Conservation (phyloP, 805 yeast genomes). For the Starmerella etchellsii region DNA sequence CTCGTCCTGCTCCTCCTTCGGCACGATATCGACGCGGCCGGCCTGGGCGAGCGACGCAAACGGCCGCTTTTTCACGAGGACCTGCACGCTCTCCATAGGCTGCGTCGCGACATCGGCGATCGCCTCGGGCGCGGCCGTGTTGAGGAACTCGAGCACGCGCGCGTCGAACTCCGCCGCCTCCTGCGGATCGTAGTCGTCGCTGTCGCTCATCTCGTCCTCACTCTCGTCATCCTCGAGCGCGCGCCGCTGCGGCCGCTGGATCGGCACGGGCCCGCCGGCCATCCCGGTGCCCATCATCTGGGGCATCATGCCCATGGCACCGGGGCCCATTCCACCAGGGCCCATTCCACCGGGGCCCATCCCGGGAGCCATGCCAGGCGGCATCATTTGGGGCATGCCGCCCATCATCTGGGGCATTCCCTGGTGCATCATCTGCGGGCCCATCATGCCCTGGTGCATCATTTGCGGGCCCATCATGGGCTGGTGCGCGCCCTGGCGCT, state of each 20-base stretch:
- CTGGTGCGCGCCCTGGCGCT: conserved; percentile 4
- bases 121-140: conserved; percentile 62
- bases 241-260: neutral
- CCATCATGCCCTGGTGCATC: conserved; percentile 1
- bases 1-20: neutral
- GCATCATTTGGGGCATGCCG: neutral
- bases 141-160: conserved; percentile 62
- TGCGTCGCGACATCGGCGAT: conserved; percentile 69
- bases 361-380: neutral
- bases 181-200: conserved; percentile 26
- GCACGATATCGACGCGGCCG: conserved; percentile 34
- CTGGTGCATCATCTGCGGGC: neutral
- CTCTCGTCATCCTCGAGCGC: conserved; percentile 30
- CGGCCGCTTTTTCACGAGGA: conserved; percentile 59
- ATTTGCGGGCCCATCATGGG: neutral
- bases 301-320: neutral
- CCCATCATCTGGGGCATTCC: conserved; percentile 1
- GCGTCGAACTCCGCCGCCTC: conserved; percentile 38
- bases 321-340: neutral
- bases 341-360: neutral
- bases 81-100: conserved; percentile 49
- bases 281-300: neutral
- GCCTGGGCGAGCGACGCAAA: conserved; percentile 47
- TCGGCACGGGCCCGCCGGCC: neutral
- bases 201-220: conserved; percentile 27